Base-by-base conservation (phyloP, 768 basidiomycete genomes). In the Lentinula raphanica region DNA sequence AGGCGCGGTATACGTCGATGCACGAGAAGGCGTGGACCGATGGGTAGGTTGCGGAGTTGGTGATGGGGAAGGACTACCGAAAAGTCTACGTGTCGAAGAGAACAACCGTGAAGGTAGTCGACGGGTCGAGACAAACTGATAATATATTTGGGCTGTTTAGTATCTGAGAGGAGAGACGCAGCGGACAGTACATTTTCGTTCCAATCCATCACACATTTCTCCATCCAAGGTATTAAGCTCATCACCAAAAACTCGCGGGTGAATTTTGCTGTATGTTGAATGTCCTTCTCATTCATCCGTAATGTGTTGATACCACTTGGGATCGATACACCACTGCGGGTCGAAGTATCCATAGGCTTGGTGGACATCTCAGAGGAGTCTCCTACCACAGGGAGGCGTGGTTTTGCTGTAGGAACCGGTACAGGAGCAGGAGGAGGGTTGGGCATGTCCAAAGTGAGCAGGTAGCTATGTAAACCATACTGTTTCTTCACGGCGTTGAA, bases 191-290 rank as follows among this genome's bases (percentile, higher is more conserved):
- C 88, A 58, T 78, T 78, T 74, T 98, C 95, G 68, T 97, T 98
- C 92, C 94, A 96, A 62, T 96, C 92, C 46, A 92, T 63, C 5
- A 95, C 90, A 69, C 87, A 88, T 66, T 88, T 92, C 73, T 98
- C 96, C 92, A 98, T 95, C 92, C 92, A 98, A 1, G 95, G 95
- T 2, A 98, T 70, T 45, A 98, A 71, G 66, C 90, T 94, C 85
- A 90, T 92, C 11, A 87, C 85, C 3, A 92, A 78, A 63, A 98
- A 88, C 69, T 97, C 95, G 45, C 94, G 82, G 9, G 92, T 80
- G 65, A 98, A 93, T 54, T 83, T 81, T 0, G 85, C 85, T 5
- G 86, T 82, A 63, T 84, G 81, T 54, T 87, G 81, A 13, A 92
- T 88, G 72, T 96, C 94, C 48, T 74, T 72, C 64, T 92, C 85